Base-by-base conservation (phyloP, 768 basidiomycete genomes). In the Suillus subaureus region DNA sequence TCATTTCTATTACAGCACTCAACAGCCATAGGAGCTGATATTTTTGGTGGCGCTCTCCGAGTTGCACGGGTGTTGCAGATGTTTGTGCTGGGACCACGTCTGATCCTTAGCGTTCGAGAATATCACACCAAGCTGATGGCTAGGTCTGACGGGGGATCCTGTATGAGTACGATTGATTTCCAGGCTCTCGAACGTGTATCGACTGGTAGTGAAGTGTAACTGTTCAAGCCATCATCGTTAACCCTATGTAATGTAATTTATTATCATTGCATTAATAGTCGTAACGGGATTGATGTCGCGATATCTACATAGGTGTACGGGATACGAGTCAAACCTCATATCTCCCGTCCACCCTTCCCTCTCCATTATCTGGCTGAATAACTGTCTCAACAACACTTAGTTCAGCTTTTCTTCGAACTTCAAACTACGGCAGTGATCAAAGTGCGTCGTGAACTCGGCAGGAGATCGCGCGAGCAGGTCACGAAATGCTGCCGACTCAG, bases 341-440 rank as follows among this genome's bases (percentile, higher is more conserved):
- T 51, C 62, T 39, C 16, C 21, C n/a, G 5, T 23, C 42, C 62
- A 52, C 5, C 49, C 45, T 28, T 63, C 62, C 45, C 21, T n/a
- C 16, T 35, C 33, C 49, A 54, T 52, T 2, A 21, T 49, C 21
- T 37, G 45, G 18, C 47, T 13, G 49, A 74, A 69, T 33, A 74
- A 42, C 16, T 63, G 26, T 16, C 64, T 61, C 28, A 74, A 56
- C 8, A 64, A 58, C 4, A 21, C 39, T 56, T 75, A 74, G 57
- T 71, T 64, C 3, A 74, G 74, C 62, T 65, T 57, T 26, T 66
- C 67, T 16, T 70, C 72, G 31, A 70, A 75, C 7, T 61, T 54
- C 43, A 74, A 63, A 21, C 56, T 37, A 4, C 63, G 61, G 33
- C 65, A 65, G 55, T 74, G 69, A 6, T 63, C 65, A 31, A 71